Percentiles rank a stretch among this genome's conserved stretches.
phyloP scores from a whole-genome alignment of 495 filamentous ascomycete genomes.

The Aeminium ludgeri region DNA sequence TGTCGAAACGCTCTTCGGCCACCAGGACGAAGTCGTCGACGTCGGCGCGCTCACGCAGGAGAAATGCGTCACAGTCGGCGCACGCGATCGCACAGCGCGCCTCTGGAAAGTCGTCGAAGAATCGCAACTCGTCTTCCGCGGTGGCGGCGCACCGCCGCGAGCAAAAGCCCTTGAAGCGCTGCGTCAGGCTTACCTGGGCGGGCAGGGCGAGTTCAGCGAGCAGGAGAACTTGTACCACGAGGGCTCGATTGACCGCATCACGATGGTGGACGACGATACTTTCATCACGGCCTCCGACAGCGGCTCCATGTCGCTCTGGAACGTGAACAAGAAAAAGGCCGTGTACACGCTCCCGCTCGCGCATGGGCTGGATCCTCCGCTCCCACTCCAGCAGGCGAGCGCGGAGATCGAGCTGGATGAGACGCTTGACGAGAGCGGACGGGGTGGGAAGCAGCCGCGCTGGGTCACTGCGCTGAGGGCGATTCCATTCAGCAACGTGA shows the following conservation, averaged over 20 bases:
- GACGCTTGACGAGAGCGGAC: constrained; percentile 14
- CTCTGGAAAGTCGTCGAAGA: constrained; percentile 96
- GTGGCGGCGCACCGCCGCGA: constrained; percentile 39
- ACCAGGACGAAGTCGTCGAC: constrained; percentile 76
- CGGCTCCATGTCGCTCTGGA: constrained; percentile 75
- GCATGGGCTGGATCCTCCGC: constrained; percentile 61
- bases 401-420: constrained; percentile 45
- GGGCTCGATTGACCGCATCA: constrained; percentile 77
- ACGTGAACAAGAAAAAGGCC: constrained; percentile 83
- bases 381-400: constrained; percentile 46
- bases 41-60: constrained; percentile 63
- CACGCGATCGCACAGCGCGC: constrained; percentile 78
- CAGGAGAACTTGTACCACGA: constrained; percentile 42
- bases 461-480: constrained; percentile 81
- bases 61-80: constrained; percentile 77
- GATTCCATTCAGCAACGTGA: constrained; percentile 71
- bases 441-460: constrained; percentile 44
- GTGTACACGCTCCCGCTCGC: constrained; percentile 63
- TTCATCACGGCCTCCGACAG: constrained; percentile 92
- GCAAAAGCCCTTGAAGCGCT: constrained; percentile 21
- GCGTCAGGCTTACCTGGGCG: constrained; percentile 2
- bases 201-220: constrained; percentile 3
- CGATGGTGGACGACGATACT: constrained; percentile 72
- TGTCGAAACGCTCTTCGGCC: constrained; percentile 87
- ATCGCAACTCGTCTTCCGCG: constrained; percentile 84